Base-by-base conservation (phyloP, 1,284 basidiomycete species). In the Pseudomicrostroma phylloplanum region DNA sequence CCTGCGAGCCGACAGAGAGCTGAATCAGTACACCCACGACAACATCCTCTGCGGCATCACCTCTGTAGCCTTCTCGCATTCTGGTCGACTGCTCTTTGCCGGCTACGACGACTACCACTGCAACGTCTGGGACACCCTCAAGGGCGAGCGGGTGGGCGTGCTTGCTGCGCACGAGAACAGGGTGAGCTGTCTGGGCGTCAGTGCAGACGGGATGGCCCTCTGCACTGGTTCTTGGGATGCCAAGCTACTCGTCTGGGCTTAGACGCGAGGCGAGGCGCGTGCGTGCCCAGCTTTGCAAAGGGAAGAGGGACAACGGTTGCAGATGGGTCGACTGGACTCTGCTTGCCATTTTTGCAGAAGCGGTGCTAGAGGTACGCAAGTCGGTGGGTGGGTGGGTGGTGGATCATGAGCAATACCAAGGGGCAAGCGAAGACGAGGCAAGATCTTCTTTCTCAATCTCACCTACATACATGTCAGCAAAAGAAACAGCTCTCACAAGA, bases 91-190 rank as follows among this genome's bases (percentile, higher is more conserved):
- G 72, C 85, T 99, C 55, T 97, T 98, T 76, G 94, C 93, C 68
- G 96, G 94, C 49, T 98, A 97, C 80, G 96, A 99, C 80, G 94
- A 98, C 81, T 96, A 94, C 89, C 97, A 94, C 71, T 92, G 90
- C 84, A 97, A 97, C 78, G 94, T 97, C 55, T 98, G 94, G 94
- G 94, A 99, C 79, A 96, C 93, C 49, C 85, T 98, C 77, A 96
- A 94, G 82, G 94, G 92, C 62, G 94, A 98, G 81, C 88, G 94
- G 62, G 92, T 97, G 40, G 94, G 94, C 64, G 92, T 97, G 43
- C 82, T 99, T 65, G 90, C 92, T 41, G 94, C 93, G 13, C 96
- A 98, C 80, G 94, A 98, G 84, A 97, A 97, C 83, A 85, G 94
- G 67, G 92, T 98, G 69, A 91, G 89, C 76, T 97, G 93, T 83